Percentiles rank a stretch among this genome's conserved stretches.
These are phyloP conservation scores for Suillus placidus DNA, from an alignment of 768 basidiomycete genomes.

Conservation along the genomic window DNA sequence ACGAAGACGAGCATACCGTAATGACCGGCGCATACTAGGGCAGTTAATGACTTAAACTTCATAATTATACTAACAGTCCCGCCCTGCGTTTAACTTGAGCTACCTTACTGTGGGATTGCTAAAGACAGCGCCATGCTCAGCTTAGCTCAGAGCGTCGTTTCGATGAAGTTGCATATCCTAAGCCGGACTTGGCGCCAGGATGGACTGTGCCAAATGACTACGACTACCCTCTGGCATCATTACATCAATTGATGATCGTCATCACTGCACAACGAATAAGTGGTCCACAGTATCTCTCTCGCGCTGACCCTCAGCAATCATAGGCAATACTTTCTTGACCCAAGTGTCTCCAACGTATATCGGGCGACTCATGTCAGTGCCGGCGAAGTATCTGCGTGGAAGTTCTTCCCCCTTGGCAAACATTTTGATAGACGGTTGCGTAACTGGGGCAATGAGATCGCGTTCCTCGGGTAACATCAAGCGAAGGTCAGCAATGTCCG, in stretches of 20 bases:
- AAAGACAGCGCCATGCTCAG: no score
- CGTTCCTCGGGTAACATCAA: slow-evolving; percentile 13
- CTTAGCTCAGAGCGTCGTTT: no score
- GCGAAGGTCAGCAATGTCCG: slow-evolving; percentile 8
- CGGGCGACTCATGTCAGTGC: not conserved
- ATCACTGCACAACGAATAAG: not conserved
- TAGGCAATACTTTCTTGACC: slow-evolving; percentile 17
- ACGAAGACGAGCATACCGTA: no score
- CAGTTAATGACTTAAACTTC: no score
- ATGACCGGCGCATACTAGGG: not conserved
- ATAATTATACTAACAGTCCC: no score
- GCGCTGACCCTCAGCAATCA: not conserved
- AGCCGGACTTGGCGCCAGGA: no score
- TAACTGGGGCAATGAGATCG: slow-evolving; percentile 13
- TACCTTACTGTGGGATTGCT: no score
- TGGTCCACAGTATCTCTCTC: not conserved
- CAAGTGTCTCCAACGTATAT: slow-evolving; percentile 30
- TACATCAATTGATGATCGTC: not conserved
- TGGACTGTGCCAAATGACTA: not conserved
- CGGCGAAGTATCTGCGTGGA: slow-evolving; percentile 14
- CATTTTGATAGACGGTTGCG: slow-evolving; percentile 11
- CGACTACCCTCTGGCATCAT: not conserved
- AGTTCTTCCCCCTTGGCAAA: slow-evolving; percentile 23
- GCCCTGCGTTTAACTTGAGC: no score
- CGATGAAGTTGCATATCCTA: no score